Percentiles rank a stretch among this genome's conserved stretches.
phyloP scores from a whole-genome alignment of 495 filamentous ascomycete species.

The Rhypophila decipiens region DNA sequence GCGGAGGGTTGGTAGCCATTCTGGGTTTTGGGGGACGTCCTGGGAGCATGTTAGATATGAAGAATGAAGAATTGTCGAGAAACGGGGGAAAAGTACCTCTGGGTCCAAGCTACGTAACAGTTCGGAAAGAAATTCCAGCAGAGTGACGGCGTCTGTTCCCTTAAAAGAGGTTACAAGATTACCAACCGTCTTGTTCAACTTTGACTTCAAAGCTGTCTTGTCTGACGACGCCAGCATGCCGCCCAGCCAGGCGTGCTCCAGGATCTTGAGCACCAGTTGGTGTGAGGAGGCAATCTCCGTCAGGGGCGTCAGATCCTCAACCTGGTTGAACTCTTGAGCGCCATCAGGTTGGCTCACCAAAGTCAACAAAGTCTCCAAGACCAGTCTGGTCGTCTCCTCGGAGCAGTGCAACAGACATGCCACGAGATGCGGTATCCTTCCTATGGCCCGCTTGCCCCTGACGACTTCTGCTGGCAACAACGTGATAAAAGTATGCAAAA shows the following conservation, averaged over 20 bases:
- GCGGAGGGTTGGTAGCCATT: constrained; percentile 38
- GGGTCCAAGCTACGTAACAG: constrained; percentile 36
- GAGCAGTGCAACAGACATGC: constrained; percentile 45
- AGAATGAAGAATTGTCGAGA: too few relatives aligned
- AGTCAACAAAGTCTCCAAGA: constrained; percentile 48
- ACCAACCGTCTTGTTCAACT: constrained; percentile 39
- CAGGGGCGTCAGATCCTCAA: constrained; percentile 43
- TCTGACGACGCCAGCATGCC: constrained; percentile 16
- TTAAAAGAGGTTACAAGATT: constrained; percentile 42
- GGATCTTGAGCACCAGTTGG: constrained; percentile 42
- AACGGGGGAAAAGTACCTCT: too few relatives aligned
- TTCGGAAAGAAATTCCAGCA: constrained; percentile 40
- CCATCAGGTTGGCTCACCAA: constrained; percentile 43
- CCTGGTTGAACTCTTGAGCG: constrained; percentile 34
- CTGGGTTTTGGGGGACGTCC: constrained; percentile 31
- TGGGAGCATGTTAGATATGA: too few relatives aligned
- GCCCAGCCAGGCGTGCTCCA: constrained; percentile 47
- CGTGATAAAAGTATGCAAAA: constrained; percentile 52
- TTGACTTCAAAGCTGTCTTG: constrained; percentile 21
- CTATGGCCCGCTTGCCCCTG: constrained; percentile 37
- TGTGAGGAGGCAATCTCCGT: constrained; percentile 48
- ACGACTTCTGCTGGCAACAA: constrained; percentile 41
- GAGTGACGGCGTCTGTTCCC: constrained; percentile 43
- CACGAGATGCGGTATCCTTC: constrained; percentile 44
- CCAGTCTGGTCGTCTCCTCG: constrained; percentile 41